Conservation (phyloP, 176 grass and related monocot species). For the Stipa capillata region DNA sequence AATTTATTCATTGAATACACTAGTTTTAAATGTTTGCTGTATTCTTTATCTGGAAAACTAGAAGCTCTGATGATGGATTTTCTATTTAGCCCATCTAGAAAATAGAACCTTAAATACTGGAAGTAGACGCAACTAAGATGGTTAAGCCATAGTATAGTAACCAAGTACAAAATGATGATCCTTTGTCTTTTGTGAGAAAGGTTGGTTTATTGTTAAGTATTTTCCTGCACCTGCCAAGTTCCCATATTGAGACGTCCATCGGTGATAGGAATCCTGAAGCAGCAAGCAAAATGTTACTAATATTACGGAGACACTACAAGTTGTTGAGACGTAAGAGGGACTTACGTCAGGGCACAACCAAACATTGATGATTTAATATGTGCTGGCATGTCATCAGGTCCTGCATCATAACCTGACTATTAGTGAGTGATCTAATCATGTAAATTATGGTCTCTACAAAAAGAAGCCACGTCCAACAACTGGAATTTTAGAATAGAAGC, state of each 20-base stretch:
- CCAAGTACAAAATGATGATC: neutral
- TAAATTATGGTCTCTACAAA: neutral
- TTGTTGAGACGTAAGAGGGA: neutral
- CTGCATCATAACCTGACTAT: slow-evolving; percentile 38
- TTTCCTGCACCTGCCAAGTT: slow-evolving; percentile 69
- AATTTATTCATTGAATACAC: neutral
- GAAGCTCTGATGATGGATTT: neutral
- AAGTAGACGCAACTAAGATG: neutral
- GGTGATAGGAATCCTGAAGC: slow-evolving; percentile 81
- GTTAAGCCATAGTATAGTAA: neutral
- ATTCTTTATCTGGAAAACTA: neutral
- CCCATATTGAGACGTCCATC: slow-evolving; percentile 87
- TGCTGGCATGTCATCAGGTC: slow-evolving; percentile 97
- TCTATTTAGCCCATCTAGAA: neutral
- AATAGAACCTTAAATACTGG: slow-evolving; percentile 6
- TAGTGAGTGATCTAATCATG: slow-evolving; percentile 15
- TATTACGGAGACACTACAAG: neutral
- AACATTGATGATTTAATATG: slow-evolving; percentile 99
- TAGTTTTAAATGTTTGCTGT: neutral
- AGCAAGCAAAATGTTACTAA: slow-evolving; percentile 6
- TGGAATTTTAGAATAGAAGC: neutral
- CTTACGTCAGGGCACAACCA: slow-evolving; percentile 79
- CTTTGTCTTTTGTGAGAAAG: neutral
- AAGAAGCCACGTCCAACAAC: neutral
- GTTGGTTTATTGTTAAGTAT: neutral